A percentile compares a stretch with the other conserved stretches of the same genome.
Evolutionary conservation across 148 eudicot genomes (phyloP).

Genomic region (Fagopyrum tataricum): DNA sequence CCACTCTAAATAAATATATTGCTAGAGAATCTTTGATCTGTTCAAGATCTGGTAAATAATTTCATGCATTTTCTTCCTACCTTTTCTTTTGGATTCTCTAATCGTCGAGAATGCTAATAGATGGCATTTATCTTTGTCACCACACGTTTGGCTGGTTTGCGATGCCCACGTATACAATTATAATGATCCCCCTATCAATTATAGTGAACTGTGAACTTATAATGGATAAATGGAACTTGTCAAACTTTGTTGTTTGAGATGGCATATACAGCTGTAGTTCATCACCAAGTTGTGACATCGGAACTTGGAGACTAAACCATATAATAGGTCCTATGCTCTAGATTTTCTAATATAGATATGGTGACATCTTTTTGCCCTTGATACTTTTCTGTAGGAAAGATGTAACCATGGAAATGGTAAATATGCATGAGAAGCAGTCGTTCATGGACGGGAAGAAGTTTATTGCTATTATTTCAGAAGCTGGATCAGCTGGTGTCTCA

Average conservation of each 20-base stretch:
- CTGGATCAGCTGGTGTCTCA: conserved; percentile 99
- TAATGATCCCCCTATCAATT: too few relatives aligned
- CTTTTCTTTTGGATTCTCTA: neutral
- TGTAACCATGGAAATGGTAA: conserved; percentile 95
- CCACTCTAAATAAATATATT: neutral
- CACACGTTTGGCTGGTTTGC: neutral
- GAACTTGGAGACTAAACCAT: neutral
- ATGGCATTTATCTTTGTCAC: neutral
- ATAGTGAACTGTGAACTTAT: too few relatives aligned
- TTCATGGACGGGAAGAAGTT: conserved; percentile 93
- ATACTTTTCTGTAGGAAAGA: conserved; percentile 61
- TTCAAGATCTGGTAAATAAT: neutral
- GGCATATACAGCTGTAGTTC: neutral
- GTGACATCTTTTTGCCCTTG: neutral
- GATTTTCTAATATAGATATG: neutral
- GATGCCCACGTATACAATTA: too few relatives aligned
- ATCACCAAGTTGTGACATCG: neutral
- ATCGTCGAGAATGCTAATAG: neutral
- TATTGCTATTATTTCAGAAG: conserved; percentile 91
- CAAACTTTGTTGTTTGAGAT: neutral
- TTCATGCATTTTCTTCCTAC: neutral
- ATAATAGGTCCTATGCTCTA: neutral
- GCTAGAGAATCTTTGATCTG: neutral
- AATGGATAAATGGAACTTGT: too few relatives aligned
- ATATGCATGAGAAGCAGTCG: conserved; percentile 92